Evolutionary conservation across 768 basidiomycete genomes (phyloP), one percentile per base, ranked within the genome.

Genomic region (Trametes punicea): DNA sequence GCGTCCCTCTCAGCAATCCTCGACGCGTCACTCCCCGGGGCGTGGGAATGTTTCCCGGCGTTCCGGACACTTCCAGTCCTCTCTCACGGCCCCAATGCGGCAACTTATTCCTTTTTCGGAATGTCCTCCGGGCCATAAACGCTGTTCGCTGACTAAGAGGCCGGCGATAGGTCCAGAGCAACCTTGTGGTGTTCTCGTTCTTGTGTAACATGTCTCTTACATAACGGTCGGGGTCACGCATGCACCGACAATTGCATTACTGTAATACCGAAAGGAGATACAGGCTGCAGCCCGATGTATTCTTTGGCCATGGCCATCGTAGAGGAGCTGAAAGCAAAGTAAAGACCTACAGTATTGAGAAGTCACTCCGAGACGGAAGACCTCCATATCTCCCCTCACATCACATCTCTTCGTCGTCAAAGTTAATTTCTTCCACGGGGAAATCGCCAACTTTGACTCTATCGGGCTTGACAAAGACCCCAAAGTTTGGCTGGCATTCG

Each of bases 401-500:
- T 62, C 73, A 88, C 77, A 90, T 88, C 67, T 91, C 88, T 60
- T 90, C 89, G 16, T 89, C 85, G 29, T 87, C 84, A 51, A 88
- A 73, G 54, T 84, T 75, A 51, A 94, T 76, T 23, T 93, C 92
- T 65, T 90, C 82, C 8, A 88, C 85, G 0, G 93, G 93, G 68
- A 81, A 98, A 67, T 98, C 89, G 1, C 96, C 96, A 7, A 91
- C 77, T 47, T 71, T 79, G 5, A 98, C 81, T 67, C 81, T 87
- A 51, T 94, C 90, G 2, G 91, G 84, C 41, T 88, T 81, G 16
- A 95, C 90, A 69, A 98, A 97, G 2, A 87, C 84, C 0, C 94
- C 96, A 53, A 88, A 84, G 44, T 84, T 86, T 8, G 82, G 81
- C 41, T 71, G 73, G 68, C 93, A 93, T 8, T 81, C 76, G 67